Evolutionary conservation across 768 basidiomycete species (phyloP).

Genomic region (Phlebiopsis flavidoalba): DNA sequence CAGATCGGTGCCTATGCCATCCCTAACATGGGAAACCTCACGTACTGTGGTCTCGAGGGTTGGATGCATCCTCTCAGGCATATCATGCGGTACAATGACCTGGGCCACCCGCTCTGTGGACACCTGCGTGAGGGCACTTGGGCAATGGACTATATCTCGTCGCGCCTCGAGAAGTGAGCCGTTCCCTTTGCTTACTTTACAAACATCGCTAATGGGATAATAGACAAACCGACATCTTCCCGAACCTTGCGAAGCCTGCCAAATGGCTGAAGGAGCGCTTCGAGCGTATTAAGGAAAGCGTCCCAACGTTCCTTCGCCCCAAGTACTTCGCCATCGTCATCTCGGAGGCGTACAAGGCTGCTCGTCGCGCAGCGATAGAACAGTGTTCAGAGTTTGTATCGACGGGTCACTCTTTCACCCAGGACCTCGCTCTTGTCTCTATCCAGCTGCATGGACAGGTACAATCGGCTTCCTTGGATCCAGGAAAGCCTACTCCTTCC

Average conservation of each 20-base stretch:
- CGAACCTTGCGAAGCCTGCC: conserved; percentile 64
- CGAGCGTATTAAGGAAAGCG: conserved; percentile 65
- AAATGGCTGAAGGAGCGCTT: conserved; percentile 89
- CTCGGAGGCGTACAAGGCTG: conserved; percentile 89
- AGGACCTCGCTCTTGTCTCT: conserved; percentile 80
- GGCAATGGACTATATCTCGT: conserved; percentile 85
- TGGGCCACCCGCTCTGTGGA: conserved; percentile 86
- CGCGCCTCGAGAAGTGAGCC: conserved; percentile 66
- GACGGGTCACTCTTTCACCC: conserved; percentile 84
- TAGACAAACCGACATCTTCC: conserved; percentile 59
- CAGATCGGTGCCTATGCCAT: conserved; percentile 81
- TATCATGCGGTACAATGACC: conserved; percentile 86
- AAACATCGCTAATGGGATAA: background rate
- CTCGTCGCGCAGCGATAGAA: conserved; percentile 76
- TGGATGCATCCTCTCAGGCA: conserved; percentile 90
- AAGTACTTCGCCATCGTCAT: conserved; percentile 95
- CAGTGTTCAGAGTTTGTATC: conserved; percentile 86
- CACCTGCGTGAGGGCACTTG: conserved; percentile 86
- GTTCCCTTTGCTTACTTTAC: background rate
- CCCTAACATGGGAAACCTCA: conserved; percentile 66
- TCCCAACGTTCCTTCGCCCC: conserved; percentile 86
- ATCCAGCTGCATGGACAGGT: conserved; percentile 91
- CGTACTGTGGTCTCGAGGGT: conserved; percentile 93
- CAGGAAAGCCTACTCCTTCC: conserved; percentile 62
- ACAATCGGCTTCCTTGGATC: conserved; percentile 84